Evolutionary conservation across 108 stramenopile species (phyloP), one percentile per base, ranked within the genome.

Genomic region (Skeletonema menzelii): DNA sequence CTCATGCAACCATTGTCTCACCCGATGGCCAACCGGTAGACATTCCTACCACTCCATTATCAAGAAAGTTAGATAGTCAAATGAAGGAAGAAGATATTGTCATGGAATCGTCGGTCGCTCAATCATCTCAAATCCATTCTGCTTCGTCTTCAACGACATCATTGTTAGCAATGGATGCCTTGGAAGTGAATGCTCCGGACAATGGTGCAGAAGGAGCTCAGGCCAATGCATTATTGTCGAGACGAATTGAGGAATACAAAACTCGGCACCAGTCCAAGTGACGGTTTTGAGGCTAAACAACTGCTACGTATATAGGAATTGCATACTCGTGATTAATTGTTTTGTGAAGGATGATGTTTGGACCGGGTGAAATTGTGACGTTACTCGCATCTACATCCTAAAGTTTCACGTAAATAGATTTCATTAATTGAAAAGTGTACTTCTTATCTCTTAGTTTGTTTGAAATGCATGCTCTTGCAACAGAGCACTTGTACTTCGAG

Each of bases 1-100:
- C 56, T 20, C 68, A 70, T 53, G 64, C 70, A 5, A 59, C 69
- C 22, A 70, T 78, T 62, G 77, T 78, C 20, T 72, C 77, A 26
- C 77, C 77, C 8, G 77, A 78, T 59, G 55, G 55, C 27, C 56
- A 49, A 38, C 67, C 67, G 14, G 27, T 68, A 56, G 56, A 30
- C 6, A 56, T 68, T 8, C 35, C 34, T 24, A 13, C 67, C 1
- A 68, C 67, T 37, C 67, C 67, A 2, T 66, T 47, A 47, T 31
- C 34, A 55, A 27, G 19, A 49, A 20, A 26, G 27, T 17, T 17
- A n/a, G 10, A 40, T 22, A 15, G 40, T 0, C 49, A 53, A 53
- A 53, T 53, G 49, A 53, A 53, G 49, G 65, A 53, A 24, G 14
- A 32, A 15, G 73, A 75, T 46, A 34, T 40, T 53, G 13, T 19